phyloP scores from a whole-genome alignment of 805 yeast species.

The Yamadazyma laniorum region DNA sequence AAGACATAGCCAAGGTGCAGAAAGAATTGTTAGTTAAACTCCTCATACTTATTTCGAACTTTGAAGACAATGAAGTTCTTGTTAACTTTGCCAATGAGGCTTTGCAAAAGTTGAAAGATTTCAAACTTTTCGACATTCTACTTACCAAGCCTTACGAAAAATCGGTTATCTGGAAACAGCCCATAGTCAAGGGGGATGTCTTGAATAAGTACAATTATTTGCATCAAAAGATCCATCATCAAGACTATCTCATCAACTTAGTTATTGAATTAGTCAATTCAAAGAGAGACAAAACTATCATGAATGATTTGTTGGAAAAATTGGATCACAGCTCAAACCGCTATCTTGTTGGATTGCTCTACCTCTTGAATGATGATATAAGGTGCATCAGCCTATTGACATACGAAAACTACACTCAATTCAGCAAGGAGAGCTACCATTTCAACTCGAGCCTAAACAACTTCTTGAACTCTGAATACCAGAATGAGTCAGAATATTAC shows the following conservation, averaged over 20 bases:
- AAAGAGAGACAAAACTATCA: slow-evolving; percentile 41
- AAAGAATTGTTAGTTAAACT: slow-evolving; percentile 28
- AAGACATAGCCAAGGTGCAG: slow-evolving; percentile 28
- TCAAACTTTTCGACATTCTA: slow-evolving; percentile 12
- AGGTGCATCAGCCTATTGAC: slow-evolving; percentile 6
- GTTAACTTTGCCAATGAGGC: slow-evolving; percentile 23
- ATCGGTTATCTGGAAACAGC: slow-evolving; percentile 8
- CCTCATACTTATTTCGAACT: slow-evolving; percentile 28
- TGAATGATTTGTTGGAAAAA: slow-evolving; percentile 36
- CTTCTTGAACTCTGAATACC: slow-evolving; percentile 4
- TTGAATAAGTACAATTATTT: slow-evolving; percentile 11
- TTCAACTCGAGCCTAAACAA: slow-evolving; percentile 5
- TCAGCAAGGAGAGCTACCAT: slow-evolving; percentile 2
- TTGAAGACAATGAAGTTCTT: slow-evolving; percentile 31
- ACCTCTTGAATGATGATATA: slow-evolving; percentile 27
- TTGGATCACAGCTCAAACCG: slow-evolving; percentile 32
- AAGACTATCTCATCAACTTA: slow-evolving; percentile 36
- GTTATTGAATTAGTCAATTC: slow-evolving; percentile 28
- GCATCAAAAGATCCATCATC: slow-evolving; percentile 15
- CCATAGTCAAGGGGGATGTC: slow-evolving; percentile 9
- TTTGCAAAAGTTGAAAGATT: slow-evolving; percentile 23
- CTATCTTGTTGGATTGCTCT: slow-evolving; percentile 35
- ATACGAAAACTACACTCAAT: slow-evolving; percentile 8
- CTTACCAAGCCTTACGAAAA: slow-evolving; percentile 2
- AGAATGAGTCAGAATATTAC: slow-evolving; percentile 11